Base-by-base conservation (phyloP, 2,329 filamentous ascomycete genomes). In the Botryotinia convoluta region DNA sequence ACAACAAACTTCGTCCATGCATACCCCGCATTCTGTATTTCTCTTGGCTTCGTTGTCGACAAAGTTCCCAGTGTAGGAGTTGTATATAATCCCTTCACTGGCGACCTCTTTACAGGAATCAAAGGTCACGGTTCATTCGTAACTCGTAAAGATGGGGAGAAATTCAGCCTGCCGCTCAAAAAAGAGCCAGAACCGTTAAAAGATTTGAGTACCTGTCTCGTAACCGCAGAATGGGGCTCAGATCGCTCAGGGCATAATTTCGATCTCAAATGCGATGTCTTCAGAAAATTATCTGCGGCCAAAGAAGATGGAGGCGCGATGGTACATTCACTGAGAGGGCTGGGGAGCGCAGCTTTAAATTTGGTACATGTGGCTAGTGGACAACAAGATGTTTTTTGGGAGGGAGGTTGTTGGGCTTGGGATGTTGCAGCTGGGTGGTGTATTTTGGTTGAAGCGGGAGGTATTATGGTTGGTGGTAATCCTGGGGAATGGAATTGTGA, bases 401-500 rank as follows among this genome's bases (percentile, higher is more conserved):
- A 95, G 83, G 92, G 91, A 54, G 93, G 93, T 0, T 94, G 92
- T 82, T 95, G 92, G 88, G 92, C 92, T 2, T 95, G 93, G 93
- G 93, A 95, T 81, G 93, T 95, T 3, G 93, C 91, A 79, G 93
- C 93, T 8, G 93, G 90, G 0, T 95, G 92, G 93, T 89, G 91
- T 73, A 91, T 95, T 74, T 83, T 95, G 39, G 83, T 84, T 44
- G 93, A 95, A 84, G 91, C 92, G 0, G 93, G 93, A 0, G 93
- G 93, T 0, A 84, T 88, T 69, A 89, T 95, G 84, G 91, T 87
- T 12, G 87, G 91, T 79, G 92, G 90, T 7, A 94, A 95, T 80
- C 90, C 91, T 0, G 92, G 92, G 0, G 87, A 88, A 72, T 95
- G 92, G 92, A 82, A 88, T n/a, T 84, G 87, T 2, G 83, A 83